Base-by-base conservation (phyloP, 257 asterid genomes). In the Penstemon davidsonii region DNA sequence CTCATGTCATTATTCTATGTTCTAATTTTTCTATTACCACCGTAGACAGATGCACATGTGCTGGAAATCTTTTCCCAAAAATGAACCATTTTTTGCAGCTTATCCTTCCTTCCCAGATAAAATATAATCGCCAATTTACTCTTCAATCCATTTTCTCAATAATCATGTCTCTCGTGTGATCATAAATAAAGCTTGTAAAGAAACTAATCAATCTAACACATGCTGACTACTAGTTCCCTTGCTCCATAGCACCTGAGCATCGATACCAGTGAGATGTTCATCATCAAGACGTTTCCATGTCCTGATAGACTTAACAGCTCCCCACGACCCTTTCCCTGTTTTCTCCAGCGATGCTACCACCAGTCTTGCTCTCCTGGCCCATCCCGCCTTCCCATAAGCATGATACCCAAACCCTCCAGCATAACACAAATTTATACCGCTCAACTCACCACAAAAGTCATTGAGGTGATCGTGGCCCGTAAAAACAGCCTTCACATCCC, bases 371-470 rank as follows among this genome's bases (percentile, higher is more conserved):
- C 99, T 84, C 78, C 99, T 87, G 5, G 87, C 60, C 99, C 99
- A 93, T 55, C 99, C 97, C 3, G 95, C 87, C 78, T 87, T 83
- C 70, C 99, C 99, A 62, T 93, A 93, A 4, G 97, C 99, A 73
- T 90, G 99, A 64, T 93, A 93, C 7, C 99, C 99, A 8, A 90
- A 90, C 18, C 99, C 99, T 43, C 99, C 99, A 68, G 91, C 96
- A 71, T 90, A 93, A 78, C 99, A 93, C 11, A 93, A 86, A 66
- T 85, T 79, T 64, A 93, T 76, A 58, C 94, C 88, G 0, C 64
- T 81, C 53, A 87, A 62, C 78, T 90, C 77, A 4, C 97, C 97
- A 50, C 99, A 93, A 80, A 90, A 93, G 79, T 93, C 99, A 56
- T 93, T 93, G 50, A 87, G 53, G 76, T 93, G 99, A 82, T 93